Evolutionary conservation across 2,329 filamentous ascomycete genomes (phyloP).

Genomic region (Aspergillus calidoustus): DNA sequence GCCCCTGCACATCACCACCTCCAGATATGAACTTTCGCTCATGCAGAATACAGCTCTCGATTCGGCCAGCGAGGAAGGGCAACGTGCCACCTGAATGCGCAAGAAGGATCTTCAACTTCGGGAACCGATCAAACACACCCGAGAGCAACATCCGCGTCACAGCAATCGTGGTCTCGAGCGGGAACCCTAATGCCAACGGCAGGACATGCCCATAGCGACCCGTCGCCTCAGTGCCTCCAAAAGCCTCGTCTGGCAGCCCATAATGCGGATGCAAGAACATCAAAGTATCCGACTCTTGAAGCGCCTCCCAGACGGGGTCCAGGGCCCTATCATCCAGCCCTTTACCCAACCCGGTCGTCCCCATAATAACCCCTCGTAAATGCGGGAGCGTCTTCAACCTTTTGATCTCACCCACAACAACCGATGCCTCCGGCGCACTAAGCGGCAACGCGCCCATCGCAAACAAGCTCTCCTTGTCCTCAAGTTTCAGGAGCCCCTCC

Average conservation of each 20-base stretch:
- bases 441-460: constrained; percentile 84
- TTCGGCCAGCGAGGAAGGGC: constrained; percentile 84
- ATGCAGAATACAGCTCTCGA: constrained; percentile 85
- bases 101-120: constrained; percentile 71
- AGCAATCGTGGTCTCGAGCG: constrained; percentile 90
- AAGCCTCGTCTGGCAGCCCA: constrained; percentile 79
- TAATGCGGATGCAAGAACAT: constrained; percentile 94
- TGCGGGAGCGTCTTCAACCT: constrained; percentile 65
- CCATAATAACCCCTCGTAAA: constrained; percentile 85
- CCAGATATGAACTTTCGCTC: constrained; percentile 74
- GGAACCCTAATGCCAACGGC: constrained; percentile 83
- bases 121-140: constrained; percentile 79
- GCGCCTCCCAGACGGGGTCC: constrained; percentile 71
- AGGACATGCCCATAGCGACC: constrained; percentile 85
- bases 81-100: constrained; percentile 89
- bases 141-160: constrained; percentile 85
- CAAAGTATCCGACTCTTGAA: constrained; percentile 67
- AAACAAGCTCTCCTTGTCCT: constrained; percentile 70
- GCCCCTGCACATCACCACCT: constrained; percentile 64
- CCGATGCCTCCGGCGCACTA: constrained; percentile 65
- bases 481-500: constrained; percentile 23
- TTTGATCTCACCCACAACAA: constrained; percentile 66
- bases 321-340: constrained; percentile 79
- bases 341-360: constrained; percentile 77
- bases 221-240: constrained; percentile 72